Conservation (phyloP, 2,329 filamentous ascomycete species). For the Colletotrichum acutatum region DNA sequence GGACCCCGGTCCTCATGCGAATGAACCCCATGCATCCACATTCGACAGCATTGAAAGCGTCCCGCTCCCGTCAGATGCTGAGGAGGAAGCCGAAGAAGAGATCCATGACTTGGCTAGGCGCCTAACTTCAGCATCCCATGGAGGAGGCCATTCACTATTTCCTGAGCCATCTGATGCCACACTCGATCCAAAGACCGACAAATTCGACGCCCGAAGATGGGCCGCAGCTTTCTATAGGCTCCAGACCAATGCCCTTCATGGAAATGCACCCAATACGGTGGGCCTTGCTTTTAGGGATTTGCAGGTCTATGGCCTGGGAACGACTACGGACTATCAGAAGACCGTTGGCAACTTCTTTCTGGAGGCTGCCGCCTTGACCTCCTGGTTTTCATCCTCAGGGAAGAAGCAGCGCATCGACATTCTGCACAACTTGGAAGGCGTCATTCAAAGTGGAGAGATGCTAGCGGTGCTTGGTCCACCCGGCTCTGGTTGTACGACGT, state of each 20-base stretch:
- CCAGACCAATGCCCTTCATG: slow-evolving; percentile 39
- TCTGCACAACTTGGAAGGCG: slow-evolving; percentile 59
- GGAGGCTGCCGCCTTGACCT: slow-evolving; percentile 42
- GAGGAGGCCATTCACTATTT: slow-evolving; percentile 37
- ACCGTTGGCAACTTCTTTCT: slow-evolving; percentile 52
- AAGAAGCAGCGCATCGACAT: slow-evolving; percentile 54
- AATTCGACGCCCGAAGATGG: slow-evolving; percentile 56
- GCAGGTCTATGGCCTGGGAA: slow-evolving; percentile 54
- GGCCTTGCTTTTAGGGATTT: slow-evolving; percentile 53
- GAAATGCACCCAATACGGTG: slow-evolving; percentile 43
- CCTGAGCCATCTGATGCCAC: slow-evolving; percentile 39
- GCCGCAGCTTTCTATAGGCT: slow-evolving; percentile 50
- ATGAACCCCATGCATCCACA: no score
- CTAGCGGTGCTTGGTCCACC: slow-evolving; percentile 67
- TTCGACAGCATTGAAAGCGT: neutral
- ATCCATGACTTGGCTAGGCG: slow-evolving; percentile 43
- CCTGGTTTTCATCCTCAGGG: slow-evolving; percentile 39
- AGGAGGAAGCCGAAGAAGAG: slow-evolving; percentile 16
- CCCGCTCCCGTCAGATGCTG: neutral
- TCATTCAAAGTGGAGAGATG: slow-evolving; percentile 66
- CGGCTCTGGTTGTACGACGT: slow-evolving; percentile 70
- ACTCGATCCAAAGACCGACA: slow-evolving; percentile 51
- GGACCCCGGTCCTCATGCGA: neutral
- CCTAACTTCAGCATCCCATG: slow-evolving; percentile 41
- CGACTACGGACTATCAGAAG: slow-evolving; percentile 54